Evolutionary conservation across 2,329 filamentous ascomycete species (phyloP).

Genomic region (Colletotrichum sp.): DNA sequence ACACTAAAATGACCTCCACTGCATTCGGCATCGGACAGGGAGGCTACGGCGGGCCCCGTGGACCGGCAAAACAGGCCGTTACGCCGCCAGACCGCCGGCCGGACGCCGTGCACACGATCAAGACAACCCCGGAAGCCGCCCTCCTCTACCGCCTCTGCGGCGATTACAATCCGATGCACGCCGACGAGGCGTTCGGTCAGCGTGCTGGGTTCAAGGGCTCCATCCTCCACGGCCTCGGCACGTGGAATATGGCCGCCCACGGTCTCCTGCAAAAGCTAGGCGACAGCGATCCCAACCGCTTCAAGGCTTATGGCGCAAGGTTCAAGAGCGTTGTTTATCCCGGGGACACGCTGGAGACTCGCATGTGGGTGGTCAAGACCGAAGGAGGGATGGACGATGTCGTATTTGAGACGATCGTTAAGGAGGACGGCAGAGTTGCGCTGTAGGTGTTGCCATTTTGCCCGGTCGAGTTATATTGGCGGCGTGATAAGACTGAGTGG

Average conservation of each 20-base stretch:
- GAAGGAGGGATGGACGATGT: constrained; percentile 37
- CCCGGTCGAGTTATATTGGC: background rate
- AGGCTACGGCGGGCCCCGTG: constrained; percentile 47
- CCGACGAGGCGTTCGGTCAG: constrained; percentile 44
- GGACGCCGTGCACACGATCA: constrained; percentile 40
- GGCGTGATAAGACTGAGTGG: constrained; percentile 22
- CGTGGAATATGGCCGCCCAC: constrained; percentile 53
- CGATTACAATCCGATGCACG: constrained; percentile 55
- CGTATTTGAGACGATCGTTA: constrained; percentile 44
- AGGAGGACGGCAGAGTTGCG: constrained; percentile 40
- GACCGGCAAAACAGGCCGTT: constrained; percentile 36
- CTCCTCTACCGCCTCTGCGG: constrained; percentile 51
- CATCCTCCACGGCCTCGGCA: constrained; percentile 51
- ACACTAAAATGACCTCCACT: constrained; percentile 41
- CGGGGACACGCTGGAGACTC: constrained; percentile 47
- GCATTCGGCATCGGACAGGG: constrained; percentile 51
- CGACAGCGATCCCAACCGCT: constrained; percentile 40
- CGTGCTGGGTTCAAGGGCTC: constrained; percentile 49
- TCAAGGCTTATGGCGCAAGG: constrained; percentile 48
- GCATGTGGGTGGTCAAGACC: constrained; percentile 43
- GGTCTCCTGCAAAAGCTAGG: constrained; percentile 45
- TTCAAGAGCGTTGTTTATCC: constrained; percentile 54
- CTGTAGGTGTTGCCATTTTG: constrained; percentile 25
- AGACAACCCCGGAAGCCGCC: constrained; percentile 42
- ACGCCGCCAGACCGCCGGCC: constrained; percentile 38